Evolutionary conservation across 1,139 yeast genomes (phyloP).

Genomic region (Saccharomycopsis phalli): DNA sequence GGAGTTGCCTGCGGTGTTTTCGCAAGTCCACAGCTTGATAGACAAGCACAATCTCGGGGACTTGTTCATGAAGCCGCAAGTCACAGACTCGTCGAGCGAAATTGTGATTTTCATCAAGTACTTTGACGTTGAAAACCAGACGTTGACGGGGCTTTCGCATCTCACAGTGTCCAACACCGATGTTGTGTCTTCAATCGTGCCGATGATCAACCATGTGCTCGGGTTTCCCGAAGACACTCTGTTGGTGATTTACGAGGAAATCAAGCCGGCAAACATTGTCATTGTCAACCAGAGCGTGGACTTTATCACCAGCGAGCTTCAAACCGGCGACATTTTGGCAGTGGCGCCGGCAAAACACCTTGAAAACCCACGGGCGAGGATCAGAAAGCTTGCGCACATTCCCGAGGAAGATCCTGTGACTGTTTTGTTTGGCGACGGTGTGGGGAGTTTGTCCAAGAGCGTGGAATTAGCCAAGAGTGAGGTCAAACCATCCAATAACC

Average conservation of each 20-base stretch:
- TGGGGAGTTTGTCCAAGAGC: neutral
- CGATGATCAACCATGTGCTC: constrained; percentile 37
- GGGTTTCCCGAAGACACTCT: constrained; percentile 35
- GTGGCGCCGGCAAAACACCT: constrained; percentile 1
- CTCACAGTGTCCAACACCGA: constrained; percentile 45
- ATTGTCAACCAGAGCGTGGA: constrained; percentile 32
- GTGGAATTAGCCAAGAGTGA: neutral
- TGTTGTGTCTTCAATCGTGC: constrained; percentile 36
- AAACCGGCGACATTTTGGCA: constrained; percentile 60
- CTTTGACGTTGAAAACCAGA: constrained; percentile 52
- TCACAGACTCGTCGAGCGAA: constrained; percentile 28
- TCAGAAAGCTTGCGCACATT: constrained; percentile 5
- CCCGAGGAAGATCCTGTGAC: neutral
- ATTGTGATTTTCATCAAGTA: constrained; percentile 57
- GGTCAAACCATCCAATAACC: neutral
- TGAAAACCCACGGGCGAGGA: neutral
- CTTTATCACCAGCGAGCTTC: constrained; percentile 51
- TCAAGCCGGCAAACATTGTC: constrained; percentile 56
- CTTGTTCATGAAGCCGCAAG: constrained; percentile 8
- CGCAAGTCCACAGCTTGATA: constrained; percentile 20
- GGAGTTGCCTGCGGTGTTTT: constrained; percentile 6
- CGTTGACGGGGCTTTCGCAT: constrained; percentile 56
- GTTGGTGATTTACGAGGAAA: constrained; percentile 57
- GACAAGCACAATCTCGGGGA: constrained; percentile 19
- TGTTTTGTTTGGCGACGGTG: neutral